Conservation (phyloP, 2,329 filamentous ascomycete genomes). For the Epichloe sp. region DNA sequence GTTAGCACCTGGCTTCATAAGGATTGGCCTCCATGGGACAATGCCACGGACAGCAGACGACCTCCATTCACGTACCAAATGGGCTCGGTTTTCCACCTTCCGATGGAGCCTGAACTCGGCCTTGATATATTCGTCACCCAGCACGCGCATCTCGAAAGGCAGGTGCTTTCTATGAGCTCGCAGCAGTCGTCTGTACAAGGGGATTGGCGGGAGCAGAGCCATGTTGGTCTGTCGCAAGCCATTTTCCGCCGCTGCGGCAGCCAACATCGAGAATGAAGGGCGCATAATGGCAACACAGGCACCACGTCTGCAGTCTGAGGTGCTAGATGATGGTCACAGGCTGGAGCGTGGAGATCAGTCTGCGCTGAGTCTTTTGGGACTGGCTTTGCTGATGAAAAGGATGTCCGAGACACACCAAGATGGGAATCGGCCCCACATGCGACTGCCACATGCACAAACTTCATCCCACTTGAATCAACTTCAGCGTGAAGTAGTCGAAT, state of each 20-base stretch:
- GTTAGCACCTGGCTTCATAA: not conserved
- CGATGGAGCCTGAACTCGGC: conserved; percentile 79
- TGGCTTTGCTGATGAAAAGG: too few relatives aligned
- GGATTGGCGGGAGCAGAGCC: conserved; percentile 75
- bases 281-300: conserved; percentile 10
- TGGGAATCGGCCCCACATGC: too few relatives aligned
- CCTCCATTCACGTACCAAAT: conserved; percentile 50
- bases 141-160: conserved; percentile 56
- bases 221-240: conserved; percentile 30
- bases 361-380: too few relatives aligned
- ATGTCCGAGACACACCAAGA: too few relatives aligned
- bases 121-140: conserved; percentile 91
- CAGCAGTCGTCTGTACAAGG: conserved; percentile 76
- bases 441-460: not conserved
- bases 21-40: too few relatives aligned
- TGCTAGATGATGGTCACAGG: not conserved
- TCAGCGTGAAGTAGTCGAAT: not conserved
- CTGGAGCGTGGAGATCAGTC: not conserved
- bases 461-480: not conserved
- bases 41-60: too few relatives aligned
- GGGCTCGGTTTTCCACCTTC: conserved; percentile 76
- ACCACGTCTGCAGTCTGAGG: too few relatives aligned
- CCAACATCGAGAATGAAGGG: not conserved
- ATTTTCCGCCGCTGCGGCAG: conserved; percentile 20
- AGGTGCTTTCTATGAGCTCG: conserved; percentile 75